phyloP scores from a whole-genome alignment of 2,329 filamentous ascomycete species.

The Exophiala alcalophila region DNA sequence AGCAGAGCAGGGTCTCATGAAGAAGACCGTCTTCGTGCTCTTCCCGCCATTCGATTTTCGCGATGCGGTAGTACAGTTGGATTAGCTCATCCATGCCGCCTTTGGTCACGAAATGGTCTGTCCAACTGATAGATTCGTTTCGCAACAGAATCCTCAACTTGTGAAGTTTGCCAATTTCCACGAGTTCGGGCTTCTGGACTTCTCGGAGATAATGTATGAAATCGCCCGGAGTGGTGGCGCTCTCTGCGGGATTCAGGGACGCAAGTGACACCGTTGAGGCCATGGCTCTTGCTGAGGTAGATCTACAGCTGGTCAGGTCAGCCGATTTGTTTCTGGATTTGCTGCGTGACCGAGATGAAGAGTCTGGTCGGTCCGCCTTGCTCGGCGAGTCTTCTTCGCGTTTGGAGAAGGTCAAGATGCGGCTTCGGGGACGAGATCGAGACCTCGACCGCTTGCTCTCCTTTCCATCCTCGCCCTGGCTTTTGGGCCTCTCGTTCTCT shows the following conservation, averaged over 20 bases:
- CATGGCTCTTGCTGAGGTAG: conserved; percentile 56
- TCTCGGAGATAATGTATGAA: conserved; percentile 84
- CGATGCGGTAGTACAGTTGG: conserved; percentile 79
- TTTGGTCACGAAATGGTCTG: conserved; percentile 82
- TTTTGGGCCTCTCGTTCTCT: conserved; percentile 43
- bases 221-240: conserved; percentile 71
- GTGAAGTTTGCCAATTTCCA: conserved; percentile 93
- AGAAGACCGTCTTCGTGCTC: conserved; percentile 92
- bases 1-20: conserved; percentile 85
- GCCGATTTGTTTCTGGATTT: conserved; percentile 65
- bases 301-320: conserved; percentile 57
- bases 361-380: conserved; percentile 70
- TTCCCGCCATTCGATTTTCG: conserved; percentile 95
- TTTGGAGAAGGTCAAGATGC: conserved; percentile 75
- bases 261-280: conserved; percentile 56
- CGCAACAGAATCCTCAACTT: conserved; percentile 84
- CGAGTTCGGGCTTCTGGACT: conserved; percentile 72
- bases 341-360: conserved; percentile 28
- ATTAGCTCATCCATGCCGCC: conserved; percentile 93
- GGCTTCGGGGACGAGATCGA: conserved; percentile 58
- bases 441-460: conserved; percentile 47
- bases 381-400: conserved; percentile 62
- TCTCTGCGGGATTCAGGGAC: conserved; percentile 59
- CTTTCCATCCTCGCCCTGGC: conserved; percentile 39
- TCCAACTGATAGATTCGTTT: conserved; percentile 95